Percentiles rank a stretch among this genome's conserved stretches.
phyloP scores from a whole-genome alignment of 257 asterid genomes.

The Thymus mandschuricus region DNA sequence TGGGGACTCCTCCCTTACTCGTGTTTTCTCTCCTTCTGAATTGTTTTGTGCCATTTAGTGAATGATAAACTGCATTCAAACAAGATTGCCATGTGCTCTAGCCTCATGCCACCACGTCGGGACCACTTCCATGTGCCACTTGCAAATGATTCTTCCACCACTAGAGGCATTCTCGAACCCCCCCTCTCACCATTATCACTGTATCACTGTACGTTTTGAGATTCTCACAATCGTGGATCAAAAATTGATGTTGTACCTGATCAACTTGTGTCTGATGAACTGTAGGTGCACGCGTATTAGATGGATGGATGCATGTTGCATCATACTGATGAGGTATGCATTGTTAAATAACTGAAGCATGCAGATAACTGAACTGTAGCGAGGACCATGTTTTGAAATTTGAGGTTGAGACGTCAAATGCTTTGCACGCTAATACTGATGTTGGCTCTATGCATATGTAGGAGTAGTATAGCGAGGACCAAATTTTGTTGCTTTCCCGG shows the following conservation, averaged over 20 bases:
- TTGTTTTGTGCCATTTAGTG: slow-evolving; percentile 41
- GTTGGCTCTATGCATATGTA: background rate
- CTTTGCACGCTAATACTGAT: background rate
- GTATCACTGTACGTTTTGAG: slow-evolving; percentile 18
- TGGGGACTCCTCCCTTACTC: slow-evolving; percentile 39
- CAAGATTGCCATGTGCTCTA: slow-evolving; percentile 55
- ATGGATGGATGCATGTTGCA: background rate
- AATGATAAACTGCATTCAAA: slow-evolving; percentile 36
- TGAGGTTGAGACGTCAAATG: background rate
- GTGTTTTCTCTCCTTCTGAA: slow-evolving; percentile 30
- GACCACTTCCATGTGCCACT: slow-evolving; percentile 72
- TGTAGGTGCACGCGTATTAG: background rate
- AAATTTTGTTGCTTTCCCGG: slow-evolving; percentile 18
- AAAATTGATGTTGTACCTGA: slow-evolving; percentile 3
- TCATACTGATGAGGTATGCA: background rate
- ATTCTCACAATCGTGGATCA: background rate
- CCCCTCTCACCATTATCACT: slow-evolving; percentile 8
- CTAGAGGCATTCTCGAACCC: slow-evolving; percentile 2
- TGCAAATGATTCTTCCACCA: slow-evolving; percentile 29
- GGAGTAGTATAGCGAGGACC: background rate
- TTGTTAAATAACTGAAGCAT: background rate
- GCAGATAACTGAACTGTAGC: background rate
- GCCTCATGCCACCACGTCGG: slow-evolving; percentile 43
- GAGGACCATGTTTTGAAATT: slow-evolving; percentile 8
- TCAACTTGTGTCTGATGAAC: background rate